Conservation (phyloP, 2,329 filamentous ascomycete genomes). For the Fusarium tupiense region DNA sequence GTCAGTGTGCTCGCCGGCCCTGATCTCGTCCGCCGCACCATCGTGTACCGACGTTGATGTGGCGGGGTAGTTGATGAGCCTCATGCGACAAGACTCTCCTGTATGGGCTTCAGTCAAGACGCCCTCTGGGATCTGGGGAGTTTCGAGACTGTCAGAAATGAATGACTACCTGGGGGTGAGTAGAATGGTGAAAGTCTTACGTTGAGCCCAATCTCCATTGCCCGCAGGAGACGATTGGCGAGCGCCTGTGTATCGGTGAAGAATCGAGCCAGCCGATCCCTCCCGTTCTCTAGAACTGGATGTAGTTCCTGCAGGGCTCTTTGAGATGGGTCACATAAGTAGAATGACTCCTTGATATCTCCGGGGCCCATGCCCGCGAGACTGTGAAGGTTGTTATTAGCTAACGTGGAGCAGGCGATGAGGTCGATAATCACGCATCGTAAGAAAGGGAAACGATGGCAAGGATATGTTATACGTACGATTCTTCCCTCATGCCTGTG, state of each 20-base stretch:
- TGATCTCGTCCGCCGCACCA: background rate
- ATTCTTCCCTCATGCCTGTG: background rate
- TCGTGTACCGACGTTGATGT: background rate
- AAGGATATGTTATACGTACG: background rate
- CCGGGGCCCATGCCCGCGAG: background rate
- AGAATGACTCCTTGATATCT: background rate
- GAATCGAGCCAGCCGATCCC: background rate
- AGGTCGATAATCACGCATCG: fast-evolving
- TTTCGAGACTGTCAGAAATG: fast-evolving
- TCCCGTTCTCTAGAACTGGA: background rate
- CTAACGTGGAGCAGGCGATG: background rate
- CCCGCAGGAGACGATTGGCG: background rate
- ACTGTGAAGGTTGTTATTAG: background rate
- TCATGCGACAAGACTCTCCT: background rate
- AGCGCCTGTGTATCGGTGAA: background rate
- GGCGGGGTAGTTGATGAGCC: background rate
- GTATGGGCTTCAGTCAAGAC: background rate
- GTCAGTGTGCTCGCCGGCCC: background rate
- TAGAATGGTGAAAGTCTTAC: background rate
- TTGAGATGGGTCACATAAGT: background rate
- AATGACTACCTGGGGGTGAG: fast-evolving
- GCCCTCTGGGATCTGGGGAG: background rate
- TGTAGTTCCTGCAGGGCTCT: background rate
- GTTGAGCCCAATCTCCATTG: background rate
- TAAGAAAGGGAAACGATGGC: background rate